These are phyloP conservation scores for Tuber umbilicatum DNA, from an alignment of 495 filamentous ascomycete species.

Conservation along the genomic window DNA sequence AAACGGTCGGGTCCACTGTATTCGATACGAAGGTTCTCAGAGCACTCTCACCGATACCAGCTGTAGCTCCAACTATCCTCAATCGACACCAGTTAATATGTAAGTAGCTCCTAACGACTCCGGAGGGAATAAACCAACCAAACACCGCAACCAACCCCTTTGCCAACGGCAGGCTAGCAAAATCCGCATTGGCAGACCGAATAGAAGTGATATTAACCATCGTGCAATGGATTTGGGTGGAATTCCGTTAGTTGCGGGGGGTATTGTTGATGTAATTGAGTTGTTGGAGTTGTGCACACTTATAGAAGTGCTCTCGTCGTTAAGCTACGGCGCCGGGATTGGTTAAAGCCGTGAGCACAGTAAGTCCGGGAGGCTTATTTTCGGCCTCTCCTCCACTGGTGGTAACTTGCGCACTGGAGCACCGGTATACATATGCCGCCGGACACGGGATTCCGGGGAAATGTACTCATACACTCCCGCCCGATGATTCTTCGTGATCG, in stretches of 20 bases:
- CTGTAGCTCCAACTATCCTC: slow-evolving; percentile 54
- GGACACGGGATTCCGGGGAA: neutral
- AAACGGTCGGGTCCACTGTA: slow-evolving; percentile 48
- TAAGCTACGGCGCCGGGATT: neutral
- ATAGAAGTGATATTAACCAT: slow-evolving; percentile 32
- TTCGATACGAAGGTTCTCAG: slow-evolving; percentile 53
- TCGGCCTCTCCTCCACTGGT: neutral
- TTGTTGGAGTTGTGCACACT: neutral
- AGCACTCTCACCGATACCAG: slow-evolving; percentile 57
- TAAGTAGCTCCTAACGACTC: neutral
- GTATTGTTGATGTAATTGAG: neutral
- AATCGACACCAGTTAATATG: neutral
- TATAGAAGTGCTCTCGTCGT: neutral
- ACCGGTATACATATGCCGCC: neutral
- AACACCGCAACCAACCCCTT: slow-evolving; percentile 31
- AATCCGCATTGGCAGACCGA: slow-evolving; percentile 25
- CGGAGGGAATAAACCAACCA: slow-evolving; percentile 6
- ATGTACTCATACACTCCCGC: neutral
- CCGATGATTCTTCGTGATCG: neutral
- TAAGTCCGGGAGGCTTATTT: neutral
- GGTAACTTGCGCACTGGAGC: neutral
- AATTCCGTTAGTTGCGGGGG: neutral
- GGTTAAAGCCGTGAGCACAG: neutral
- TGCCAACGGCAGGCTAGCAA: slow-evolving; percentile 17
- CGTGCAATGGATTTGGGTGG: neutral